These are phyloP conservation scores for Setaria viridis DNA, from an alignment of 202 grass and related monocot species.

Conservation along the genomic window DNA sequence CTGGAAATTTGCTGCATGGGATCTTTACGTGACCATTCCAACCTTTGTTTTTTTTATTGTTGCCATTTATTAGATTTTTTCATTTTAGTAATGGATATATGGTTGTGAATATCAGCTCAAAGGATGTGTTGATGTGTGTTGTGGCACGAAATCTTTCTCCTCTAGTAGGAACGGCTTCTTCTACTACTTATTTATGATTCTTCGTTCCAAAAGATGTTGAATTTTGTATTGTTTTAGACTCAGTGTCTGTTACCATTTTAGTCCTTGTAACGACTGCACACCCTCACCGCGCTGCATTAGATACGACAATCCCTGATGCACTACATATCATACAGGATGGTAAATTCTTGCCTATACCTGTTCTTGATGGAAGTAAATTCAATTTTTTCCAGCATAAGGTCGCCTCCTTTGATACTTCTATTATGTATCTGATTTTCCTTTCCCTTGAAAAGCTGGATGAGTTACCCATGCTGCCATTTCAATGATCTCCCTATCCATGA, in stretches of 20 bases:
- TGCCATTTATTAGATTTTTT: constrained; percentile 15
- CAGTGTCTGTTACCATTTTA: constrained; percentile 34
- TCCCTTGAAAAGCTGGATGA: constrained; percentile 50
- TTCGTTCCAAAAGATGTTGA: constrained; percentile 32
- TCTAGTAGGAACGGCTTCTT: constrained; percentile 77
- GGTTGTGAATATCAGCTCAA: constrained; percentile 67
- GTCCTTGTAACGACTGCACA: constrained; percentile 79
- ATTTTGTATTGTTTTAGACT: constrained; percentile 30
- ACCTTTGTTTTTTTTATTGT: background rate
- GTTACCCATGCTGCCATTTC: constrained; percentile 87
- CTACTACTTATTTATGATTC: constrained; percentile 1
- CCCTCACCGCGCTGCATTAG: constrained; percentile 63
- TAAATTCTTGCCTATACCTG: constrained; percentile 91
- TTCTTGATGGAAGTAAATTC: constrained; percentile 76
- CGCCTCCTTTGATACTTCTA: constrained; percentile 23
- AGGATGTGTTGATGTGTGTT: constrained; percentile 80
- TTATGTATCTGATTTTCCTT: constrained; percentile 19
- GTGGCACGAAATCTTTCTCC: constrained; percentile 79
- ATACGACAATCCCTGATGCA: constrained; percentile 2
- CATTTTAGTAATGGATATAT: constrained; percentile 11
- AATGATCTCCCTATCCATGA: constrained; percentile 45
- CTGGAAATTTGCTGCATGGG: constrained; percentile 69
- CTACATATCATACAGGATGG: constrained; percentile 34
- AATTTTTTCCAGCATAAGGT: constrained; percentile 10
- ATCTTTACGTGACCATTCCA: constrained; percentile 77